phyloP scores from a whole-genome alignment of 2,329 filamentous ascomycete species.

The Epichloe brachyelytri region DNA sequence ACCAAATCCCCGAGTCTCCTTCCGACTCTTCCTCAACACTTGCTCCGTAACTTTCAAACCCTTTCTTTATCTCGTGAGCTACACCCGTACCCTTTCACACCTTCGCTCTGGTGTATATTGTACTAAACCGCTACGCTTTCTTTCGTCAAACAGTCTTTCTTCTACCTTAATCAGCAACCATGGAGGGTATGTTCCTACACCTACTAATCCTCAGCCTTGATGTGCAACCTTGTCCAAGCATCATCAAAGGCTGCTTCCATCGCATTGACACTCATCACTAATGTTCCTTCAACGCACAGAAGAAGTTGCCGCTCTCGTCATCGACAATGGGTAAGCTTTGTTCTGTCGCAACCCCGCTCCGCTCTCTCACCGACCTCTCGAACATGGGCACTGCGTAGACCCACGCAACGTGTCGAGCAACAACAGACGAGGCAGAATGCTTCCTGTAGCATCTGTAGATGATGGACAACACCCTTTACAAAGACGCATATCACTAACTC shows the following conservation, averaged over 20 bases:
- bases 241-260: background rate
- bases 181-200: conserved; percentile 36
- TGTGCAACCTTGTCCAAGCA: background rate
- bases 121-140: conserved; percentile 7
- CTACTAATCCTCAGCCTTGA: background rate
- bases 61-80: conserved; percentile 11
- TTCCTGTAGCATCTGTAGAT: background rate
- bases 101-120: background rate
- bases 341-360: conserved; percentile 11
- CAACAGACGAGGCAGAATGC: background rate
- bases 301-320: conserved; percentile 99
- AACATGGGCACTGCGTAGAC: conserved; percentile 4
- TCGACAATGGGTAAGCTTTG: conserved; percentile 99
- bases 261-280: conserved; percentile 22
- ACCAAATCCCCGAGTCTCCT: conserved; percentile 10
- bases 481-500: conserved; percentile 24
- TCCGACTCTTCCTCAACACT: conserved; percentile 10
- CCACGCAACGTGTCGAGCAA: conserved; percentile 1
- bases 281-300: conserved; percentile 48
- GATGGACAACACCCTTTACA: background rate
- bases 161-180: conserved; percentile 35
- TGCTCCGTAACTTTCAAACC: conserved; percentile 3
- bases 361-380: conserved; percentile 24
- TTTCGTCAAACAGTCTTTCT: conserved; percentile 15
- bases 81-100: conserved; percentile 4